phyloP scores from a whole-genome alignment of 2,329 filamentous ascomycete genomes.

The Diaporthe sp. region DNA sequence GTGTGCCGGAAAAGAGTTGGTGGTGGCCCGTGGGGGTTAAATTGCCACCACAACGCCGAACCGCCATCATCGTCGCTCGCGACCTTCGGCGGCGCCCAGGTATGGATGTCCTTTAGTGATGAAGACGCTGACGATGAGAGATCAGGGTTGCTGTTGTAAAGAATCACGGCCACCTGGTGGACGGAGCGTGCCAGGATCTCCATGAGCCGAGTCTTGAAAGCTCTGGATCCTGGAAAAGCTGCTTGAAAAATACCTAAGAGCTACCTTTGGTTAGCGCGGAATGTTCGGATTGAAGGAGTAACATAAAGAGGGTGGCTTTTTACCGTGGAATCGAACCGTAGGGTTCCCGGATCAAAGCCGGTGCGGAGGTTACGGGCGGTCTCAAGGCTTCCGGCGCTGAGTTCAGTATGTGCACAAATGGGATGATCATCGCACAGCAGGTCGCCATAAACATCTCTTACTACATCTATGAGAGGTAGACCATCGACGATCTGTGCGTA shows the following conservation, averaged over 20 bases:
- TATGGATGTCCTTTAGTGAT: neutral
- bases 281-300: neutral
- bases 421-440: neutral
- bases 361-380: neutral
- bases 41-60: neutral
- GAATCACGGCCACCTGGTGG: constrained; percentile 48
- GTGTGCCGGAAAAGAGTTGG: neutral
- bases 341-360: neutral
- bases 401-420: neutral
- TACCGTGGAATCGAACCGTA: neutral
- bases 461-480: constrained; percentile 8
- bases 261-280: neutral
- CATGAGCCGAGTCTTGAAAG: constrained; percentile 49
- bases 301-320: neutral
- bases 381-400: neutral
- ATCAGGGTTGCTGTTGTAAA: constrained; percentile 42
- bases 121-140: constrained; percentile 41
- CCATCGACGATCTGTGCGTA: neutral
- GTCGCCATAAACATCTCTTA: neutral
- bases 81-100: neutral
- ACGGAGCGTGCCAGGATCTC: constrained; percentile 49
- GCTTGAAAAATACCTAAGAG: neutral
- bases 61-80: neutral
- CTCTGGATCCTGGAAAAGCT: constrained; percentile 43
- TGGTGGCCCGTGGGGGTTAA: neutral